phyloP scores from a whole-genome alignment of 2,329 filamentous ascomycete genomes.

The Aspergillus ibericus region DNA sequence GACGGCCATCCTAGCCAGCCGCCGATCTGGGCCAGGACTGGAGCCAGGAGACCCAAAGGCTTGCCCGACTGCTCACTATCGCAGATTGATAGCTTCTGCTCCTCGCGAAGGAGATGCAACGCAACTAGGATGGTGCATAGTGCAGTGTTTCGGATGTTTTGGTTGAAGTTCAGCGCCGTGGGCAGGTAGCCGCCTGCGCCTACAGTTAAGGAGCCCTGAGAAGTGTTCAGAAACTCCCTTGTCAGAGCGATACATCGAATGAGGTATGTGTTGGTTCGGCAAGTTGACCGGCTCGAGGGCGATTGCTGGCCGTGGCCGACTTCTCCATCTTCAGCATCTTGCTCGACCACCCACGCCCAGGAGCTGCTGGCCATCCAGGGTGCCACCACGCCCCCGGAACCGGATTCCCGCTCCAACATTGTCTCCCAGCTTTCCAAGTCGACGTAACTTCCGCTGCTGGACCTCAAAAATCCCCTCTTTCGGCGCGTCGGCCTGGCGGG shows the following conservation, averaged over 20 bases:
- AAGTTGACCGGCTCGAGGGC: conserved; percentile 26
- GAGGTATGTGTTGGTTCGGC: conserved; percentile 45
- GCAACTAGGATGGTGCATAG: conserved; percentile 69
- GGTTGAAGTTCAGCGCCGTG: conserved; percentile 55
- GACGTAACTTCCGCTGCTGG: conserved; percentile 50
- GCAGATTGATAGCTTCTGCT: conserved; percentile 74
- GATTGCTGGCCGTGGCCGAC: conserved; percentile 22
- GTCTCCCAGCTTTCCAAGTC: conserved; percentile 50
- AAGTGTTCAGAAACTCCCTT: conserved; percentile 64
- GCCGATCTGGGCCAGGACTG: conserved; percentile 76
- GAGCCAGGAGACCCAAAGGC: conserved; percentile 59
- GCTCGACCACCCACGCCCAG: conserved; percentile 72
- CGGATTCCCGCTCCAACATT: conserved; percentile 50
- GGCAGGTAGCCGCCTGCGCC: conserved; percentile 65
- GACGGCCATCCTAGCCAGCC: conserved; percentile 75
- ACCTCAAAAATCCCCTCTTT: conserved; percentile 47
- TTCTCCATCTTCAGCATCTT: conserved; percentile 42
- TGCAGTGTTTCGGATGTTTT: conserved; percentile 61
- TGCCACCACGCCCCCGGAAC: conserved; percentile 40
- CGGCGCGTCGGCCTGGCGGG: conserved; percentile 40
- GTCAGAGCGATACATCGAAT: conserved; percentile 57
- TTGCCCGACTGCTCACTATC: conserved; percentile 50
- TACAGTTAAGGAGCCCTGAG: conserved; percentile 57
- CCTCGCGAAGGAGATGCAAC: conserved; percentile 84
- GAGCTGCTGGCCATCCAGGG: conserved; percentile 58